phyloP scores from a whole-genome alignment of 306 rosid species.

The Prunus fruticosa region DNA sequence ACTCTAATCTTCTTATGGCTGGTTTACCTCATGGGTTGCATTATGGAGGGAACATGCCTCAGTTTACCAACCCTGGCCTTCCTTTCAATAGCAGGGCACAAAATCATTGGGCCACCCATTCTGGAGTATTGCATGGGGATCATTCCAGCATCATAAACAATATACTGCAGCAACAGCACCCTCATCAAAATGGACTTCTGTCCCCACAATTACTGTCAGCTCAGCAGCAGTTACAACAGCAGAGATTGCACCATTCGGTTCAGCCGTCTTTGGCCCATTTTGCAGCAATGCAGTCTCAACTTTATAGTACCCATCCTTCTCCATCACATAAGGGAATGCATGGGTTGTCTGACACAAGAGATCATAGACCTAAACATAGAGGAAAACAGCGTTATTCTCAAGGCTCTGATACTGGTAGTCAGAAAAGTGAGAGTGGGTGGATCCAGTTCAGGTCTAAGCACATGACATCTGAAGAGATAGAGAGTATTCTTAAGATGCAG shows the following conservation, averaged over 20 bases:
- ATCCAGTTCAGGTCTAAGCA: constrained; percentile 79
- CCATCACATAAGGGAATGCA: constrained; percentile 69
- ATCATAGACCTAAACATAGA: constrained; percentile 69
- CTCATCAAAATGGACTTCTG: constrained; percentile 60
- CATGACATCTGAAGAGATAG: constrained; percentile 87
- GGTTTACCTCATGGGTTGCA: constrained; percentile 50
- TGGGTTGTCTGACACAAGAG: constrained; percentile 76
- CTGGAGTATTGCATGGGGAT: constrained; percentile 54
- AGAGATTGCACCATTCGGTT: constrained; percentile 48
- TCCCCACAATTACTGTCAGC: constrained; percentile 48
- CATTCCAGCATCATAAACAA: constrained; percentile 54
- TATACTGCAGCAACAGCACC: constrained; percentile 81
- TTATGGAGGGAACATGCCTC: constrained; percentile 56
- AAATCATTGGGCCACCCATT: constrained; percentile 54
- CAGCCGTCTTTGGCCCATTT: constrained; percentile 58
- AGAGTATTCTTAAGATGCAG: constrained; percentile 92
- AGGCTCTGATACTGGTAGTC: constrained; percentile 60
- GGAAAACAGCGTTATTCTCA: constrained; percentile 65
- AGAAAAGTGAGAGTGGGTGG: constrained; percentile 64
- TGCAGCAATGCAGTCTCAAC: constrained; percentile 52
- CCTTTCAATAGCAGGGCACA: constrained; percentile 42
- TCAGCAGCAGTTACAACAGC: constrained; percentile 51
- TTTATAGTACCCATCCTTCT: constrained; percentile 46
- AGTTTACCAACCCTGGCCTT: constrained; percentile 41
- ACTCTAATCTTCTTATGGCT: constrained; percentile 44